phyloP scores from a whole-genome alignment of 1,139 yeast genomes.

The Geotrichum macrosporum region DNA sequence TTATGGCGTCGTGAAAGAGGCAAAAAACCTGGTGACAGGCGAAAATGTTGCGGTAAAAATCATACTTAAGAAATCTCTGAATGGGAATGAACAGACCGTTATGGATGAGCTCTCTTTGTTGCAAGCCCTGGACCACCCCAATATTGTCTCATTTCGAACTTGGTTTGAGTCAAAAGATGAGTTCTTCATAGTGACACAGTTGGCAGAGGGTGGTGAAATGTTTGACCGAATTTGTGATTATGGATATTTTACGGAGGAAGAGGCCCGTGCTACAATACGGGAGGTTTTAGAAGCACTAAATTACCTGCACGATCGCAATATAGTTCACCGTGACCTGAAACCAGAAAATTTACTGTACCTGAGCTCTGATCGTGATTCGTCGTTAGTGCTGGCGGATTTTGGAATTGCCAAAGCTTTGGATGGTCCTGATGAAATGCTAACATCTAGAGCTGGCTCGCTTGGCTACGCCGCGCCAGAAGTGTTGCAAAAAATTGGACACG shows the following conservation, averaged over 20 bases:
- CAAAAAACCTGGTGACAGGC: conserved; percentile 52
- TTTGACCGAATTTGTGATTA: conserved; percentile 74
- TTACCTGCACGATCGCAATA: conserved; percentile 66
- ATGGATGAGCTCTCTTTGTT: conserved; percentile 71
- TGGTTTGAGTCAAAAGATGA: conserved; percentile 79
- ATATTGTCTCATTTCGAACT: conserved; percentile 76
- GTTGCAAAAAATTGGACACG: conserved; percentile 70
- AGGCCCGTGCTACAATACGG: conserved; percentile 65
- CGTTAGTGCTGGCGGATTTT: conserved; percentile 81
- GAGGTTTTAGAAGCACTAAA: conserved; percentile 71
- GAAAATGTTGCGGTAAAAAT: conserved; percentile 86
- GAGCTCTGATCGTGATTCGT: conserved; percentile 52
- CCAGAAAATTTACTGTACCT: conserved; percentile 82
- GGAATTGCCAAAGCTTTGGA: conserved; percentile 80
- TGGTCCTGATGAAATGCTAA: conserved; percentile 58
- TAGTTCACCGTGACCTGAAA: conserved; percentile 86
- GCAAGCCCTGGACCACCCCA: conserved; percentile 64
- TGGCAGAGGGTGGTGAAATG: conserved; percentile 89
- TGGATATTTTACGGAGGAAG: conserved; percentile 79
- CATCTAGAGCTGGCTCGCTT: conserved; percentile 80
- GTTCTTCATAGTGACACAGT: conserved; percentile 45
- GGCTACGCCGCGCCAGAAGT: conserved; percentile 97
- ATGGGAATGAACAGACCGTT: conserved; percentile 67
- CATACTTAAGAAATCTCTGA: conserved; percentile 72
- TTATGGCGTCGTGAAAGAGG: conserved; percentile 82